Conservation (phyloP, 2,329 filamentous ascomycete species). For the Colletotrichum siamense region DNA sequence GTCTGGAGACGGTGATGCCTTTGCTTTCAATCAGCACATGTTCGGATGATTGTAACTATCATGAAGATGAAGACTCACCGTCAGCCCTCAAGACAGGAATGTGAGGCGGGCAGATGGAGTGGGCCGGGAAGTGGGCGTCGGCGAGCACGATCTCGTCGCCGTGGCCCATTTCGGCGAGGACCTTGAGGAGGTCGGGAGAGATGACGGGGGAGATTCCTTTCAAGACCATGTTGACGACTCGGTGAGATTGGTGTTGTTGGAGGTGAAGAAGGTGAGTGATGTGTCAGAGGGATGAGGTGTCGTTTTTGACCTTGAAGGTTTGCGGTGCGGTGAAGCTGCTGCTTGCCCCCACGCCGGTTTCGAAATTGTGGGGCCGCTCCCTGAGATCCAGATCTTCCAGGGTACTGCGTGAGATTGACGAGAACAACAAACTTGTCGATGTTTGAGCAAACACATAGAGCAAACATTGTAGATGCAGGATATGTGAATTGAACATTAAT, state of each 20-base stretch:
- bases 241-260: neutral
- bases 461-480: neutral
- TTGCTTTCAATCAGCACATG: no score
- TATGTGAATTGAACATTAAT: neutral
- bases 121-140: slow-evolving; percentile 19
- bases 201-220: slow-evolving; percentile 19
- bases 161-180: slow-evolving; percentile 19
- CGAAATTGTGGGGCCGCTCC: neutral
- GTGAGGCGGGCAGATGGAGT: slow-evolving; percentile 16
- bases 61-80: neutral
- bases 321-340: neutral
- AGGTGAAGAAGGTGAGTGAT: neutral
- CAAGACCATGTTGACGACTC: neutral
- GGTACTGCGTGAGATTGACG: neutral
- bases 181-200: slow-evolving; percentile 19
- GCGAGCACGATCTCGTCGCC: slow-evolving; percentile 16
- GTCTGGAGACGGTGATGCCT: slow-evolving; percentile 18
- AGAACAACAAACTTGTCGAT: neutral
- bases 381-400: neutral
- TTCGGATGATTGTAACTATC: no score
- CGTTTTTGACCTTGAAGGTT: neutral
- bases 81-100: slow-evolving; percentile 13
- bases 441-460: no score
- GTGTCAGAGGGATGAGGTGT: neutral
- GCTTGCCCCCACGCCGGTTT: neutral